Evolutionary conservation across 1,139 yeast genomes (phyloP).

Genomic region (Diutina catenulata): DNA sequence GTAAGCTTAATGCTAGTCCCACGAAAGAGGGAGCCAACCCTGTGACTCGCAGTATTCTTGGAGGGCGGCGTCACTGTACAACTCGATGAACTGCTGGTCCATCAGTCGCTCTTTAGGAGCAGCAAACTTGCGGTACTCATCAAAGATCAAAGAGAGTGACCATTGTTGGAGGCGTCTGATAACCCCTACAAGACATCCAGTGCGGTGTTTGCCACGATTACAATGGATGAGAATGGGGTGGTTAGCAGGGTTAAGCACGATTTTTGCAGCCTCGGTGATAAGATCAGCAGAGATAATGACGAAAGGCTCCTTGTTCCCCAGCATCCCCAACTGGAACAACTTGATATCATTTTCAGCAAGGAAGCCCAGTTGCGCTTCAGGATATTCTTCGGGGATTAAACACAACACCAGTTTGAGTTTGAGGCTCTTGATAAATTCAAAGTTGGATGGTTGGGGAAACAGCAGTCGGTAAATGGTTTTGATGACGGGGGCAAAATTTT

Average conservation of each 20-base stretch:
- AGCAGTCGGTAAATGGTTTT: constrained; percentile 76
- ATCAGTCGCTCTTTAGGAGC: constrained; percentile 90
- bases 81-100: constrained; percentile 90
- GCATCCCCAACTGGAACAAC: constrained; percentile 81
- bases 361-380: constrained; percentile 60
- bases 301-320: constrained; percentile 94
- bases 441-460: constrained; percentile 79
- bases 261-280: constrained; percentile 70
- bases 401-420: constrained; percentile 67
- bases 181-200: constrained; percentile 94
- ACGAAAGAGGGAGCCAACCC: constrained; percentile 1
- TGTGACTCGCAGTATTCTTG: neutral
- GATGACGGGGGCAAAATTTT: constrained; percentile 79
- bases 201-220: constrained; percentile 91
- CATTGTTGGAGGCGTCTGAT: constrained; percentile 78
- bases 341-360: constrained; percentile 47
- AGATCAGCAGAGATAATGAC: constrained; percentile 71
- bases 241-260: constrained; percentile 71
- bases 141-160: constrained; percentile 89
- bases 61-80: constrained; percentile 61
- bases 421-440: constrained; percentile 51
- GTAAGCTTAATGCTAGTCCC: too few species aligned
- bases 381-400: constrained; percentile 85
- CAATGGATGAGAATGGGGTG: constrained; percentile 92
- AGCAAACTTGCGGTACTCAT: constrained; percentile 88